These are phyloP conservation scores for Dalechampia spathulata DNA, from an alignment of 441 rosid genomes.

Conservation along the genomic window DNA sequence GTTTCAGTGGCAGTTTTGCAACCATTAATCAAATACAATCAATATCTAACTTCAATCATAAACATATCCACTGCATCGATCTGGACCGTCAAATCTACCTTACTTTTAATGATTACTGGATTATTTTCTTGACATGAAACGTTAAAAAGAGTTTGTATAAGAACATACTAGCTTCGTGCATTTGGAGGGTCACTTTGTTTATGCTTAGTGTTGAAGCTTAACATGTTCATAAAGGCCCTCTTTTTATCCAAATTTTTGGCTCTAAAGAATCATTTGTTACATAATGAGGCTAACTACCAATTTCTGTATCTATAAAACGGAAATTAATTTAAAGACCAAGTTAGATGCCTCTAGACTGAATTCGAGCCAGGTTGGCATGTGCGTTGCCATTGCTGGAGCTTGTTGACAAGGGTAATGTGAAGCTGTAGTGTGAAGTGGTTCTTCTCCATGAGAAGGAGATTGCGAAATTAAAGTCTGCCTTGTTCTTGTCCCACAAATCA, in stretches of 20 bases:
- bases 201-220: conserved; percentile 11
- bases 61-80: conserved; percentile 2
- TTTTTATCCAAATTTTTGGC: background rate
- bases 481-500: too few relatives aligned
- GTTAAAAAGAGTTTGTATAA: background rate
- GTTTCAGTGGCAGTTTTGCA: background rate
- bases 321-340: background rate
- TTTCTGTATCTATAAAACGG: background rate
- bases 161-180: background rate
- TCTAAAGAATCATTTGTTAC: background rate
- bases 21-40: background rate
- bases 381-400: too few relatives aligned
- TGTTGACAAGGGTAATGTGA: too few relatives aligned
- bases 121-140: background rate
- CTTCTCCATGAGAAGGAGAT: too few relatives aligned
- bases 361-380: background rate
- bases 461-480: too few relatives aligned
- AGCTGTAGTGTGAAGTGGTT: too few relatives aligned
- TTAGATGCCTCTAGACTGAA: too few relatives aligned
- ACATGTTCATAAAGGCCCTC: background rate
- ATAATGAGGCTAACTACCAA: background rate
- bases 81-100: conserved; percentile 13
- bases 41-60: conserved; percentile 16
- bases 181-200: conserved; percentile 8
- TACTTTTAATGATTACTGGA: conserved; percentile 6